Evolutionary conservation across 2,329 filamentous ascomycete species (phyloP).

Genomic region (Diaporthe australafricana): DNA sequence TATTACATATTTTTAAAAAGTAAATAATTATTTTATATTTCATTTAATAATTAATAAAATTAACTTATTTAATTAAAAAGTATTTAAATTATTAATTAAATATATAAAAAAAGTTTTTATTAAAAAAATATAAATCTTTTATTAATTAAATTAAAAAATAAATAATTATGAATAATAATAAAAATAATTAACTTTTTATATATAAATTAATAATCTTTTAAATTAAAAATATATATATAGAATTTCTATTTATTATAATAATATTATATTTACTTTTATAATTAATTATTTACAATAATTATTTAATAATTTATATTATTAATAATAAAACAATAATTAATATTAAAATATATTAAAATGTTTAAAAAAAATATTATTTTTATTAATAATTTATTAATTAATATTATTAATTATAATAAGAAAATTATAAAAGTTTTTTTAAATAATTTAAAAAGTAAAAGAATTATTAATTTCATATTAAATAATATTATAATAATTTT

Average conservation of each 20-base stretch:
- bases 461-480: too few relatives aligned
- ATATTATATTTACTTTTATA: too few relatives aligned
- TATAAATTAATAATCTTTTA: not conserved
- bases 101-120: not conserved
- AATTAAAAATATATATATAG: not conserved
- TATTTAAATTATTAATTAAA: too few relatives aligned
- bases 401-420: too few relatives aligned
- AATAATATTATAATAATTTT: too few relatives aligned
- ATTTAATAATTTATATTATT: too few relatives aligned
- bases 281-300: too few relatives aligned
- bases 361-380: not conserved
- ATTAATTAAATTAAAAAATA: not conserved
- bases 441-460: not conserved
- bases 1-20: too few relatives aligned
- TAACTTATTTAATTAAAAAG: too few relatives aligned
- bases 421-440: too few relatives aligned
- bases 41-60: too few relatives aligned
- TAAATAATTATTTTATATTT: too few relatives aligned
- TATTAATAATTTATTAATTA: not conserved
- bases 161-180: not conserved
- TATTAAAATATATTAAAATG: not conserved
- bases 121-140: not conserved
- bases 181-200: not conserved
- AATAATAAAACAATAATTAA: not conserved
- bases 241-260: not conserved